These are phyloP conservation scores for Alternaria conjuncta DNA, from an alignment of 2,329 filamentous ascomycete genomes.

Conservation along the genomic window DNA sequence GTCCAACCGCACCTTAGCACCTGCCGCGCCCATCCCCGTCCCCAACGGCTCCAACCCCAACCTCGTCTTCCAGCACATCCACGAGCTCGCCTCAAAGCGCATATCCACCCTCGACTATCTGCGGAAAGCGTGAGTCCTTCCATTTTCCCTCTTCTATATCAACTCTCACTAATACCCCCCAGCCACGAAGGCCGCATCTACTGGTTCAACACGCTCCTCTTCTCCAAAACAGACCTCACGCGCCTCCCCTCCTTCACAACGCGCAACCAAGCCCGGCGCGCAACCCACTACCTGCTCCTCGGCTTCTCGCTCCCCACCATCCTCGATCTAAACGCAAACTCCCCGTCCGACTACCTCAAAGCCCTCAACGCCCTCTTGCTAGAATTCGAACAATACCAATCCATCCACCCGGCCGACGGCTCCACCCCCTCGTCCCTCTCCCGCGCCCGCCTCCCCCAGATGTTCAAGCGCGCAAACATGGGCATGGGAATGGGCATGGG, in stretches of 20 bases:
- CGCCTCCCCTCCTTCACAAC: slow-evolving; percentile 86
- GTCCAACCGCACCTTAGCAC: slow-evolving; percentile 32
- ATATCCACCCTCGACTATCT: slow-evolving; percentile 95
- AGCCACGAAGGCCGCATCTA: slow-evolving; percentile 94
- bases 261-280: slow-evolving; percentile 83
- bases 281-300: slow-evolving; percentile 91
- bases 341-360: slow-evolving; percentile 83
- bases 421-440: slow-evolving; percentile 71
- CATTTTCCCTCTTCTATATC: too few relatives aligned
- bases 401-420: slow-evolving; percentile 80
- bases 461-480: slow-evolving; percentile 56
- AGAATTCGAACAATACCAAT: slow-evolving; percentile 94
- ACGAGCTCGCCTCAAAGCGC: slow-evolving; percentile 86
- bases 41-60: slow-evolving; percentile 56
- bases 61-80: slow-evolving; percentile 70
- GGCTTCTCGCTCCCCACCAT: slow-evolving; percentile 90
- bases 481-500: slow-evolving; percentile 46
- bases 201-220: slow-evolving; percentile 98
- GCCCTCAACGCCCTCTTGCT: slow-evolving; percentile 82
- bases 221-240: slow-evolving; percentile 79
- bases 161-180: slow-evolving; percentile 18
- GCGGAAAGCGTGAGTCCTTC: slow-evolving; percentile 80
- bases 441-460: slow-evolving; percentile 71
- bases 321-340: slow-evolving; percentile 83
- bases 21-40: slow-evolving; percentile 39